Conservation (phyloP, 352 stramenopile genomes). For the Blastocystis sp. region DNA sequence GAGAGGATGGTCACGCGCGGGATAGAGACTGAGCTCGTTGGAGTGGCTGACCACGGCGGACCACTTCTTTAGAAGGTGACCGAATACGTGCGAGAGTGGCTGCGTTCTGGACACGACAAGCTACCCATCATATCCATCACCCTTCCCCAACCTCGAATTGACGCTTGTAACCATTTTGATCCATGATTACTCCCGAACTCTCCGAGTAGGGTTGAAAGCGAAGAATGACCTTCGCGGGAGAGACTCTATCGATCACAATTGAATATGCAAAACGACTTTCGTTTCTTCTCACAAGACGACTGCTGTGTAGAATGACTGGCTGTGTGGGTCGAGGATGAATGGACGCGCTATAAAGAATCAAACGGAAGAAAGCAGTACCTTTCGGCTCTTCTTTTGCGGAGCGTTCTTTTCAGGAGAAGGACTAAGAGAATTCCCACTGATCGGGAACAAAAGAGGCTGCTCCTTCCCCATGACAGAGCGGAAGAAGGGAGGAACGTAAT, state of each 20-base stretch:
- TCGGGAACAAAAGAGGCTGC: no score
- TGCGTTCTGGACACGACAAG: not conserved
- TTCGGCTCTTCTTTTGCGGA: no score
- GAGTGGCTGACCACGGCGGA: not conserved
- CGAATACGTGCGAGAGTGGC: not conserved
- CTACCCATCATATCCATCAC: not conserved
- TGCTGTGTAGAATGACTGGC: no score
- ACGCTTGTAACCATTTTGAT: not conserved
- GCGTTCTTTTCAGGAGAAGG: no score
- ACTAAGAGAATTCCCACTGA: no score
- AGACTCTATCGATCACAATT: not conserved
- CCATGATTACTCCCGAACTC: not conserved
- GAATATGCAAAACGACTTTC: no score
- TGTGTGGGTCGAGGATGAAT: no score
- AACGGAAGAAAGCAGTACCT: no score
- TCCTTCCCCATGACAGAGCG: no score
- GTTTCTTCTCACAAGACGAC: not conserved
- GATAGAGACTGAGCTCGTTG: not conserved
- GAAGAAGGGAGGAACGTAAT: no score
- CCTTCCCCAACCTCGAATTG: not conserved
- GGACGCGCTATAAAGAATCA: no score
- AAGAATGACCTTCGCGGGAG: no score
- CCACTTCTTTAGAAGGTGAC: conserved; percentile 12
- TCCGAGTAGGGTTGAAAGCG: not conserved
- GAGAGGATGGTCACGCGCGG: not conserved